These are phyloP conservation scores for Aspergillus olivimuriae DNA, from an alignment of 495 filamentous ascomycete genomes.

Conservation along the genomic window DNA sequence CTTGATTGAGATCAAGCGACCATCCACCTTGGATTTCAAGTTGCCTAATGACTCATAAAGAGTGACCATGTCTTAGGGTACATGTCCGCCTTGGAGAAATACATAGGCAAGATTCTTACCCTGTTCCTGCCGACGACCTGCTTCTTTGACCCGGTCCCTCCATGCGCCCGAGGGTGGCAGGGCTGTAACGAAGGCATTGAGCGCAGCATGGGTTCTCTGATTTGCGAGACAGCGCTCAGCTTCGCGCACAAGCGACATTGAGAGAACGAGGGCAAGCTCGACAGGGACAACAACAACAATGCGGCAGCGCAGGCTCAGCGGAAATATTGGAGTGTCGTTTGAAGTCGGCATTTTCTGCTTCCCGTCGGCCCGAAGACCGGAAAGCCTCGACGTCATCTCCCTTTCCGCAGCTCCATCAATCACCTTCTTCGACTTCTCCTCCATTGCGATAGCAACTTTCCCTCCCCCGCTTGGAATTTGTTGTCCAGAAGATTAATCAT, in stretches of 20 bases:
- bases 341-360: neutral
- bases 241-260: constrained; percentile 45
- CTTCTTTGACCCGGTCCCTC: constrained; percentile 30
- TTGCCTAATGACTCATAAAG: constrained; percentile 15
- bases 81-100: too few relatives aligned
- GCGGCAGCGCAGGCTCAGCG: neutral
- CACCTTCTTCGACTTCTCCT: neutral
- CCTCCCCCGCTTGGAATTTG: too few relatives aligned
- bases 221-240: constrained; percentile 45
- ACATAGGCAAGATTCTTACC: too few relatives aligned
- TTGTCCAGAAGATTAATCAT: constrained; percentile 10
- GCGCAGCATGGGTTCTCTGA: constrained; percentile 28
- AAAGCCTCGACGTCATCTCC: constrained; percentile 18
- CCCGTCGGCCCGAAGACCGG: constrained; percentile 21
- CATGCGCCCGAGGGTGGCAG: constrained; percentile 27
- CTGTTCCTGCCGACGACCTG: constrained; percentile 32
- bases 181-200: constrained; percentile 44
- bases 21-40: constrained; percentile 35
- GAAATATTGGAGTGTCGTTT: neutral
- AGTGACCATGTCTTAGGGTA: constrained; percentile 1
- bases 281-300: neutral
- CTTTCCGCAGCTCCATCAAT: constrained; percentile 1
- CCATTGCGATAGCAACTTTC: neutral
- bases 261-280: neutral
- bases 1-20: constrained; percentile 69